Evolutionary conservation across 2,329 filamentous ascomycete species (phyloP), one percentile per base, ranked within the genome.

Genomic region (Xylaria polymorpha): DNA sequence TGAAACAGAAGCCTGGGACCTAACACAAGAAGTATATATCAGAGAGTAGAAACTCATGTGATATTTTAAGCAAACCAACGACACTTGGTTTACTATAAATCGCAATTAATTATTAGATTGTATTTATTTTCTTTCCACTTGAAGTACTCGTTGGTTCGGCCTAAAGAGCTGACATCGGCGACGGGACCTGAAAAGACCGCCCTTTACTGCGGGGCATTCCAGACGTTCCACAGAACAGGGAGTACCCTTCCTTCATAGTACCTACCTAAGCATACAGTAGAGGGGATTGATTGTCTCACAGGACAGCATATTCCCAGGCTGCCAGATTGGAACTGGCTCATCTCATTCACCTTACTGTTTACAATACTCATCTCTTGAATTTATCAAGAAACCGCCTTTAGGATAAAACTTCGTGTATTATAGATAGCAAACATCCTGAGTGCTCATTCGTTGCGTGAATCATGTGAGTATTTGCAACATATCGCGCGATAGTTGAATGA

Each of bases 81-180:
- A 32, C 18, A 8, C 22, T n/a, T 58, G 1, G 2, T 4, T 29
- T n/a, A 10, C 22, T 10, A 37, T 35, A 35, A 5, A 46, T 35
- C 25, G 4, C 35, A 37, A 32, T 18, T 6, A 39, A 15, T 18
- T 61, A 15, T 8, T 14, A 6, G 1, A 56, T 55, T 39, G 8
- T 20, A 39, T 29, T 7, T 9, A 18, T 50, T 29, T 20, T 46
- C n/a, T 20, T 50, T 53, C 9, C 12, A 10, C 15, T 12, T n/a
- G 25, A n/a, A 53, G 14, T 22, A 1, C 50, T 53, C 10, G 50
- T 29, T 18, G 2, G 5, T 8, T n/a, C 50, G 10, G 25, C 8
- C 7, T 56, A 18, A 22, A 57, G 41, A 29, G 37, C 55, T 64
- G 50, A 65, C 61, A 68, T 65, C 66, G 66, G 66, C 20, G 43